phyloP scores from a whole-genome alignment of 2,329 filamentous ascomycete species.

The Gaeumannomyces sp. region DNA sequence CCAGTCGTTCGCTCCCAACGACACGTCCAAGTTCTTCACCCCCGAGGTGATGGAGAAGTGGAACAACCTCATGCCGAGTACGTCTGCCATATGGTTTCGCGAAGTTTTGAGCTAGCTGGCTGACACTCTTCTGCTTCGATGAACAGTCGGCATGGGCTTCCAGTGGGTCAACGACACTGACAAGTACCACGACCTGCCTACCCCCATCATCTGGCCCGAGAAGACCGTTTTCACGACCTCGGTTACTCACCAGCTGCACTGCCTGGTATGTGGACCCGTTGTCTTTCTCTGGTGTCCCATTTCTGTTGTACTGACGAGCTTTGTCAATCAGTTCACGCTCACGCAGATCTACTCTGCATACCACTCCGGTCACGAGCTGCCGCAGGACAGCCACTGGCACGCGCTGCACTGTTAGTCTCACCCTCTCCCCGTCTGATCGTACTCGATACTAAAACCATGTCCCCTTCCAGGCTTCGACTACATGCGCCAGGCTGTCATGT shows the following conservation, averaged over 20 bases:
- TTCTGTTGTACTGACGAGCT: too few species aligned
- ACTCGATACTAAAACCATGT: conserved; percentile 19
- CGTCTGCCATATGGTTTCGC: conserved; percentile 1
- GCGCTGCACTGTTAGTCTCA: conserved; percentile 30
- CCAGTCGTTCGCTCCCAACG: conserved; percentile 27
- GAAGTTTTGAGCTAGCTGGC: neutral
- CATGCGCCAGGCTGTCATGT: conserved; percentile 40
- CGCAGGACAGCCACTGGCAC: conserved; percentile 40
- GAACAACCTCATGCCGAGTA: conserved; percentile 31
- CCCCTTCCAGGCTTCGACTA: conserved; percentile 30
- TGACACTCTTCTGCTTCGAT: conserved; percentile 7
- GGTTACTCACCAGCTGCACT: conserved; percentile 31
- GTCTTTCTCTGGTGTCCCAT: neutral
- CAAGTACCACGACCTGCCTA: conserved; percentile 29
- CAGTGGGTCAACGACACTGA: conserved; percentile 29
- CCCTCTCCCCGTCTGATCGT: too few species aligned
- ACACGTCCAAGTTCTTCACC: conserved; percentile 31
- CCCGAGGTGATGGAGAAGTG: conserved; percentile 27
- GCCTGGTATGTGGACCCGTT: conserved; percentile 20
- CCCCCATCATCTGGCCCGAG: conserved; percentile 27
- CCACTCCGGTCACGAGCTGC: conserved; percentile 30
- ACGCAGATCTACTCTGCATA: conserved; percentile 38
- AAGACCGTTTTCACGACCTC: conserved; percentile 31
- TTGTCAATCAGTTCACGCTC: conserved; percentile 28
- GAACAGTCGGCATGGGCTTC: conserved; percentile 28